These are phyloP conservation scores for Cucumis melo DNA, from an alignment of 306 rosid species.

Conservation along the genomic window DNA sequence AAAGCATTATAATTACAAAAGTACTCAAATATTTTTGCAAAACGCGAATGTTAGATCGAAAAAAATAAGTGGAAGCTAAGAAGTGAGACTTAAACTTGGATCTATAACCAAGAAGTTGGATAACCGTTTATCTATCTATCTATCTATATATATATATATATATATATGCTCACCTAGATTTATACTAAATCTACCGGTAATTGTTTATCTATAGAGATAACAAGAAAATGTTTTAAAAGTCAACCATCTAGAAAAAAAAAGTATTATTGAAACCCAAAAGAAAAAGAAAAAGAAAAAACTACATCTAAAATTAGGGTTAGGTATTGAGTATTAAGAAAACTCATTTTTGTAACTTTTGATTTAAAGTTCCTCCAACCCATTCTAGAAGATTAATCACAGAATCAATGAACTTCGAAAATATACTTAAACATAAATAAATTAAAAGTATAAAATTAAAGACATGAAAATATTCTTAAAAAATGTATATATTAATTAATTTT, in stretches of 20 bases:
- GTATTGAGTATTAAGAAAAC: not conserved
- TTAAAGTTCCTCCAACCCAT: not conserved
- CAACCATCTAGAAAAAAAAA: not conserved
- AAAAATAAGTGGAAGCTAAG: too few species aligned
- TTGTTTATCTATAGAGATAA: too few species aligned
- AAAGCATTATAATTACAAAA: too few species aligned
- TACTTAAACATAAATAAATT: not conserved
- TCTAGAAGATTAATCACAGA: constrained; percentile 4
- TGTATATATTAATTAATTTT: not conserved
- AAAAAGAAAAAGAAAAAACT: not conserved
- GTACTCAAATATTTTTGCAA: too few species aligned
- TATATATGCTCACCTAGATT: too few species aligned
- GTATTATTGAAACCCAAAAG: not conserved
- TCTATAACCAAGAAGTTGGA: too few species aligned
- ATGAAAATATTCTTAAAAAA: not conserved
- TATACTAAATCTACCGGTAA: too few species aligned
- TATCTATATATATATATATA: too few species aligned
- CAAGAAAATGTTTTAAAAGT: too few species aligned
- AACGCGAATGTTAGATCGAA: too few species aligned
- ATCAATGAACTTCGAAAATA: not conserved
- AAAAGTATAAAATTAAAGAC: not conserved
- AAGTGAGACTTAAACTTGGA: too few species aligned
- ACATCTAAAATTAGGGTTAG: constrained; percentile 1
- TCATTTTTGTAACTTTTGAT: not conserved
- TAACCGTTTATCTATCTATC: too few species aligned